phyloP scores from a whole-genome alignment of 1,284 basidiomycete species.

The Tilletiopsis washingtonensis region DNA sequence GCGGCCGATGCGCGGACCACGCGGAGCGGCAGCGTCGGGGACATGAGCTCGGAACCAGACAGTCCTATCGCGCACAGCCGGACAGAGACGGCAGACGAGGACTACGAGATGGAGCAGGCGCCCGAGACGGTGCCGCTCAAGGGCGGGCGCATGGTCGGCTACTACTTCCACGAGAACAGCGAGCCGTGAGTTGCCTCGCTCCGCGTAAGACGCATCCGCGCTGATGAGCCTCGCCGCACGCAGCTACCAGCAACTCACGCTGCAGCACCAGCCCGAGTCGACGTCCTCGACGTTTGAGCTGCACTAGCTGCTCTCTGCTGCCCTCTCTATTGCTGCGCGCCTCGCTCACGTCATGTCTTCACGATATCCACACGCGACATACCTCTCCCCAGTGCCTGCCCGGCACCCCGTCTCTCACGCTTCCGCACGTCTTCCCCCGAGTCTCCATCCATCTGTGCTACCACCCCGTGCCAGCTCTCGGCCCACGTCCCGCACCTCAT shows the following conservation, averaged over 20 bases:
- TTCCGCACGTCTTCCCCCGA: too few relatives aligned
- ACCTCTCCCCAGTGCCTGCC: too few relatives aligned
- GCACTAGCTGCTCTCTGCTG: too few relatives aligned
- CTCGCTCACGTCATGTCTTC: too few relatives aligned
- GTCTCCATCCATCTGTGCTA: too few relatives aligned
- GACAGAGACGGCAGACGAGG: background rate
- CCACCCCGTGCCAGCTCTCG: too few relatives aligned
- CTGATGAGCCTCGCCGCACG: background rate
- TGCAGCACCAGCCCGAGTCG: constrained; percentile 48
- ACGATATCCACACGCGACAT: too few relatives aligned
- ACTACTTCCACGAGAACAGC: constrained; percentile 86
- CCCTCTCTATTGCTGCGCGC: too few relatives aligned
- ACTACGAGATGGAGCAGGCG: background rate
- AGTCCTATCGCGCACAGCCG: background rate
- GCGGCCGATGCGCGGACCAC: background rate
- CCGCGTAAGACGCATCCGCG: background rate
- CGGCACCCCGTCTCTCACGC: too few relatives aligned
- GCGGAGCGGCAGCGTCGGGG: background rate
- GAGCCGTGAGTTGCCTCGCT: constrained; percentile 60
- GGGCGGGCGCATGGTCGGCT: constrained; percentile 63
- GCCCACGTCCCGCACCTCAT: too few relatives aligned
- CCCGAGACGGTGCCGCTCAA: background rate
- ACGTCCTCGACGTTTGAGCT: constrained; percentile 48
- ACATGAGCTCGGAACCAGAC: background rate
- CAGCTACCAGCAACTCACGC: constrained; percentile 50